phyloP scores from a whole-genome alignment of 768 basidiomycete genomes.

The Flagelloscypha sp. region DNA sequence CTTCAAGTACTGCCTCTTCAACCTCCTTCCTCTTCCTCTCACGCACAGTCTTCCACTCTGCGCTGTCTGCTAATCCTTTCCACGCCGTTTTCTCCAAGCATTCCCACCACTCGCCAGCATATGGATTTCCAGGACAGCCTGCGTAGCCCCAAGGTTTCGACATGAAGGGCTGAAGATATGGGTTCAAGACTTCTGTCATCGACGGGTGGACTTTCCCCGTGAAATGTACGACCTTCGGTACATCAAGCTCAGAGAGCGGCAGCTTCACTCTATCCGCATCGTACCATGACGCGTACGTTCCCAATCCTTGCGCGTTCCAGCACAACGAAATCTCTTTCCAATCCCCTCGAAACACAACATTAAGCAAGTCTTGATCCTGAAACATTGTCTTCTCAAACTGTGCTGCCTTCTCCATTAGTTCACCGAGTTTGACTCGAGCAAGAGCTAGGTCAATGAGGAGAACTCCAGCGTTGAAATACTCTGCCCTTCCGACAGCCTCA shows the following conservation, averaged over 20 bases:
- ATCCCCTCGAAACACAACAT: conserved; percentile 32
- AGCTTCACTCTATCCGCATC: conserved; percentile 27
- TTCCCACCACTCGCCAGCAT: conserved; percentile 38
- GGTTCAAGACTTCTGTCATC: conserved; percentile 37
- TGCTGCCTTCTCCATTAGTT: conserved; percentile 18
- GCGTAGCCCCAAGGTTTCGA: conserved; percentile 54
- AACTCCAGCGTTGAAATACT: conserved; percentile 52
- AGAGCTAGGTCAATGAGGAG: conserved; percentile 40
- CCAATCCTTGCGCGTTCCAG: conserved; percentile 54
- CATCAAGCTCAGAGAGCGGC: conserved; percentile 25
- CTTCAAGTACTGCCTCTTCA: background rate
- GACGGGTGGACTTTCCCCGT: conserved; percentile 46
- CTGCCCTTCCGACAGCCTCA: conserved; percentile 17
- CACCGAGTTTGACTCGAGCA: conserved; percentile 19
- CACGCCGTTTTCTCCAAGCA: conserved; percentile 34
- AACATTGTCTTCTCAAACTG: conserved; percentile 23
- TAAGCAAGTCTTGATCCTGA: conserved; percentile 46
- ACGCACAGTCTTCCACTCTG: conserved; percentile 14
- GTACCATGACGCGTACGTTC: conserved; percentile 36
- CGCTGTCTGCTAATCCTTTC: conserved; percentile 24
- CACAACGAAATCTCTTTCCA: conserved; percentile 33
- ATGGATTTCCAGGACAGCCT: conserved; percentile 44
- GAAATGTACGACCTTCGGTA: conserved; percentile 47
- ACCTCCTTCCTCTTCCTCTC: conserved; percentile 12
- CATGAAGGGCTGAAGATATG: conserved; percentile 42